Base-by-base conservation (phyloP, 2,329 filamentous ascomycete species). In the Monosporascus sp. region DNA sequence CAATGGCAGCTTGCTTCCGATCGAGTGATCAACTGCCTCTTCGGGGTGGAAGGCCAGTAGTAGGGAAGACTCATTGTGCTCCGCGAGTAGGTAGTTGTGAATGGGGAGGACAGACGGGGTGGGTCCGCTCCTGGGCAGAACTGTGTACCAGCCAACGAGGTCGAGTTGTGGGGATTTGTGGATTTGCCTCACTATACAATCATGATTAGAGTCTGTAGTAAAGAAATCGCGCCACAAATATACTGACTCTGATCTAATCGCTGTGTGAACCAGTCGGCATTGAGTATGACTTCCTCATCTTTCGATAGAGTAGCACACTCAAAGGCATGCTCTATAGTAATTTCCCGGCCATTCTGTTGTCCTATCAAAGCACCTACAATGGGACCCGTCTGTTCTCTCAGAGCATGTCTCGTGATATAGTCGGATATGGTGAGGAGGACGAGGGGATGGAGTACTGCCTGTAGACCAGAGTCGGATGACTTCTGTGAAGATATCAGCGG, bases 381-480 rank as follows among this genome's bases (percentile, higher is more conserved):
- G 17, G 91, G 90, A 0, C 89, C 89, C 18, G 76, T 70, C 63
- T 91, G 85, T 50, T 84, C 76, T 54, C 94, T 84, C 52, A 96
- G 80, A 1, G 87, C 89, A 70, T 96, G 92, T 55, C 94, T 84
- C 54, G 93, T 96, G 69, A 97, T 91, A 70, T 96, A 95, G 72
- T 99, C 94, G 62, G 93, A 96, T 64, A 99, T 94, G 59, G 89
- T 95, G 72, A 99, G 89, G 60, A 97, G 87, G 50, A 96, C 92
- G 48, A 99, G 85, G 25, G 94, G 94, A 66, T 99, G 94, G 18
- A 99, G 83, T 62, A 91, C 84, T 52, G 91, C 84, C 59, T 90
- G 87, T 45, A 95, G 83, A 49, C 84, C 83, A 20, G 86, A 87
- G 70, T 94, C 89, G 43, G 81, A 80, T 60, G 83, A 79, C 70